These are phyloP conservation scores for Phytophthora citrophthora DNA, from an alignment of 352 stramenopile species.

Conservation along the genomic window DNA sequence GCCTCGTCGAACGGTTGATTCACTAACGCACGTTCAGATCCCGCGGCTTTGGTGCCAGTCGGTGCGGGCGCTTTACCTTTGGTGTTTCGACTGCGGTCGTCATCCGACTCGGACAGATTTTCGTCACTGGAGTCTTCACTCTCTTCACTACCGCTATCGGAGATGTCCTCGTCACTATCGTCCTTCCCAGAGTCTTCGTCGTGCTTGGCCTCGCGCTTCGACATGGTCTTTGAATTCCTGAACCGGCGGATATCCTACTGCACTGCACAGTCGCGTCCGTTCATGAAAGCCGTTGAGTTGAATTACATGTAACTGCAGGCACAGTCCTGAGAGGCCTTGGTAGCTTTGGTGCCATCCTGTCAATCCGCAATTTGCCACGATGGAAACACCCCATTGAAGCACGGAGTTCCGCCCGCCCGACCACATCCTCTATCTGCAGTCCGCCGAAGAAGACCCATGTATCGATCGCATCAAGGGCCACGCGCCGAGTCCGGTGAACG, in stretches of 20 bases:
- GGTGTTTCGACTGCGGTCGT: conserved; percentile 48
- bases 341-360: no score
- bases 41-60: conserved; percentile 19
- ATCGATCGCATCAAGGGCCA: no score
- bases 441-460: no score
- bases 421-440: no score
- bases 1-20: conserved; percentile 90
- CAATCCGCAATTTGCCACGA: no score
- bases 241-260: conserved; percentile 17
- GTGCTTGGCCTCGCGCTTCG: conserved; percentile 65
- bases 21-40: conserved; percentile 58
- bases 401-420: no score
- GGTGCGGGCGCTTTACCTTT: conserved; percentile 6
- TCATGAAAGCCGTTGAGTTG: conserved; percentile 10
- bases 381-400: no score
- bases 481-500: no score
- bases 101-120: conserved; percentile 75
- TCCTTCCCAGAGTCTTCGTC: conserved; percentile 53
- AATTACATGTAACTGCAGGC: conserved; percentile 6
- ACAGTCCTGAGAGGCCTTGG: no score
- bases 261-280: conserved; percentile 26
- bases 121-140: conserved; percentile 67
- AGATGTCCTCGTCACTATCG: conserved; percentile 63
- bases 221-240: conserved; percentile 41
- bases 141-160: conserved; percentile 43